Conservation (phyloP, 345 rosid genomes). For the Pelargonium nanum region DNA sequence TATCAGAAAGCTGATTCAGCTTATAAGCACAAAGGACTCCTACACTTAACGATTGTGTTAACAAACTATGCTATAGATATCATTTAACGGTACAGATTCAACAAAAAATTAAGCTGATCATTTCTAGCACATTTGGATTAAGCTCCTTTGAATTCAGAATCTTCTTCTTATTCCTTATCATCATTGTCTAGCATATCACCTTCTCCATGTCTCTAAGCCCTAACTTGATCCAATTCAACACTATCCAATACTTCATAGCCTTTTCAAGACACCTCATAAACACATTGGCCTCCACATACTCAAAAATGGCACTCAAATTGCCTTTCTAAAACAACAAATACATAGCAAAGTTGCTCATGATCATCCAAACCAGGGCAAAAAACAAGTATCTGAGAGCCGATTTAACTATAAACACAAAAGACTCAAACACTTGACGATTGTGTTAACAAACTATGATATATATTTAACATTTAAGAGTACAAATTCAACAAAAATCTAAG, state of each 20-base stretch:
- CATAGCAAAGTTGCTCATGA: conserved; percentile 79
- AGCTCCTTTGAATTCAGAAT: conserved; percentile 53
- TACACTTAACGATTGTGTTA: too few relatives aligned
- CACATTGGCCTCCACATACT: conserved; percentile 34
- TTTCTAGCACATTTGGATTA: conserved; percentile 79
- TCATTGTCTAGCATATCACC: conserved; percentile 21
- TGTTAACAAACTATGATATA: too few relatives aligned
- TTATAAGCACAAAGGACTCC: too few relatives aligned
- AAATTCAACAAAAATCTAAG: too few relatives aligned
- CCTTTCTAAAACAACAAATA: conserved; percentile 86
- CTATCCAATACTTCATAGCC: conserved; percentile 57
- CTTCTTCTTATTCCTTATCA: conserved; percentile 35
- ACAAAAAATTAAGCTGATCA: too few relatives aligned
- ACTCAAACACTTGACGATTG: too few relatives aligned
- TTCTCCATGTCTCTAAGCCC: conserved; percentile 33
- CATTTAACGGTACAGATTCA: too few relatives aligned
- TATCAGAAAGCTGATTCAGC: too few relatives aligned
- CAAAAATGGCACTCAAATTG: conserved; percentile 54
- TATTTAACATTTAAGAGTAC: too few relatives aligned
- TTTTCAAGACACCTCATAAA: conserved; percentile 47
- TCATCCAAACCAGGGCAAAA: conserved; percentile 64
- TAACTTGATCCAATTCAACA: conserved; percentile 46
- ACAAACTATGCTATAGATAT: too few relatives aligned
- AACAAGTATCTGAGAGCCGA: too few relatives aligned
- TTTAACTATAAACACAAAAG: too few relatives aligned